Percentiles rank a stretch among this genome's conserved stretches.
phyloP scores from a whole-genome alignment of 495 filamentous ascomycete genomes.

The Hypoxylon fuscum region DNA sequence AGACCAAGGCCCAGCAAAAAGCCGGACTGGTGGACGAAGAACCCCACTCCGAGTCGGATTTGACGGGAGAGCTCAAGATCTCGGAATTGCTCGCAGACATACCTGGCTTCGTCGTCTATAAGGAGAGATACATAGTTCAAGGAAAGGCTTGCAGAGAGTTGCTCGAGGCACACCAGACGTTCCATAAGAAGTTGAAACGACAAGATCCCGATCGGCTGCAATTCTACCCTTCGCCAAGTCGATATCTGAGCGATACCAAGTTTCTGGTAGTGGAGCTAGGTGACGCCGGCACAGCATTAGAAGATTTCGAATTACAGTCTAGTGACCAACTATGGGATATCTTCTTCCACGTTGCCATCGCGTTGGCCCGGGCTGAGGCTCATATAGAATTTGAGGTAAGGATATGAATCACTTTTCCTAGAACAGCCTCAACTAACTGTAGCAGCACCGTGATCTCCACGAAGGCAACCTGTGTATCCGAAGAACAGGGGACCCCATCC shows the following conservation, averaged over 20 bases:
- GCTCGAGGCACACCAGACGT: slow-evolving; percentile 68
- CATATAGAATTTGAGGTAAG: slow-evolving; percentile 76
- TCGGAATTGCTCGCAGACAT: slow-evolving; percentile 79
- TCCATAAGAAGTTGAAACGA: slow-evolving; percentile 67
- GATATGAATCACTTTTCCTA: not conserved
- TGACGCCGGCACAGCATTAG: slow-evolving; percentile 82
- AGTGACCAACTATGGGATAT: slow-evolving; percentile 81
- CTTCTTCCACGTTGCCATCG: slow-evolving; percentile 80
- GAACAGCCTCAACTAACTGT: slow-evolving; percentile 39
- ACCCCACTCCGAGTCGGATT: slow-evolving; percentile 52
- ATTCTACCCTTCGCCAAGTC: slow-evolving; percentile 68
- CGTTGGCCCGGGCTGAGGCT: slow-evolving; percentile 79
- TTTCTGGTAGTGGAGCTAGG: slow-evolving; percentile 89
- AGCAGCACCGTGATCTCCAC: slow-evolving; percentile 83
- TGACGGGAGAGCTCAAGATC: slow-evolving; percentile 71
- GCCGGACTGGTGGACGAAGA: slow-evolving; percentile 59
- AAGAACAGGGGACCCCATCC: slow-evolving; percentile 47
- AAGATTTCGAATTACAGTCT: slow-evolving; percentile 64
- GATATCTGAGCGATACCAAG: slow-evolving; percentile 71
- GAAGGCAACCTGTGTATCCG: slow-evolving; percentile 85
- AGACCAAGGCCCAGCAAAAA: slow-evolving; percentile 57
- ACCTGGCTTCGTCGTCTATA: slow-evolving; percentile 92
- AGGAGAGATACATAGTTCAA: slow-evolving; percentile 76
- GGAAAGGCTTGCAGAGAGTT: slow-evolving; percentile 72
- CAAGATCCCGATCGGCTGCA: slow-evolving; percentile 67